Evolutionary conservation across 306 rosid genomes (phyloP).

Genomic region (Morella rubra): DNA sequence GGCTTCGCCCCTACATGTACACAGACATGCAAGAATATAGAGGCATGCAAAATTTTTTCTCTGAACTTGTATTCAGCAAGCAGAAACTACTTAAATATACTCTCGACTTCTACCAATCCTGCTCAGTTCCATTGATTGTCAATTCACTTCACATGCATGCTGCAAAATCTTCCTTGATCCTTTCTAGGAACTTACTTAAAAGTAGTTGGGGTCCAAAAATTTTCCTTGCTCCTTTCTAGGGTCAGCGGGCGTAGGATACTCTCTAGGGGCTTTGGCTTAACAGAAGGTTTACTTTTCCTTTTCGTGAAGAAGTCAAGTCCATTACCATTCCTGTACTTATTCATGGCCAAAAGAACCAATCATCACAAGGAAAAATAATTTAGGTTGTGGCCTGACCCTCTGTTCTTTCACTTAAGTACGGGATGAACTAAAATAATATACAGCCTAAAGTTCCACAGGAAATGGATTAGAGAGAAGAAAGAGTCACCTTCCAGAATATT

Average conservation of each 20-base stretch:
- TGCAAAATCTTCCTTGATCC: no score
- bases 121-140: neutral
- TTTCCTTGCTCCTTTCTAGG: no score
- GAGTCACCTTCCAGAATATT: conserved; percentile 66
- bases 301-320: neutral
- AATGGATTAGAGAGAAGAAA: conserved; percentile 3
- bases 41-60: no score
- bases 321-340: no score
- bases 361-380: neutral
- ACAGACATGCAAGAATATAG: neutral
- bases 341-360: neutral
- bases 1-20: no score
- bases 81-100: neutral
- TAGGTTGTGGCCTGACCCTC: neutral
- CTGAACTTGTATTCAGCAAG: neutral
- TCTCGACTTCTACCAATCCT: neutral
- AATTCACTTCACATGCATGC: no score
- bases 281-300: no score
- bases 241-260: no score
- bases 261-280: no score
- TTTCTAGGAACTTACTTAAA: no score
- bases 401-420: neutral
- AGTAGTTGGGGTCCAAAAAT: no score
- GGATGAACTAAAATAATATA: neutral
- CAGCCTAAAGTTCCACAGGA: neutral